Base-by-base conservation (phyloP, 345 rosid species). In the Capsella bursapastoris region DNA sequence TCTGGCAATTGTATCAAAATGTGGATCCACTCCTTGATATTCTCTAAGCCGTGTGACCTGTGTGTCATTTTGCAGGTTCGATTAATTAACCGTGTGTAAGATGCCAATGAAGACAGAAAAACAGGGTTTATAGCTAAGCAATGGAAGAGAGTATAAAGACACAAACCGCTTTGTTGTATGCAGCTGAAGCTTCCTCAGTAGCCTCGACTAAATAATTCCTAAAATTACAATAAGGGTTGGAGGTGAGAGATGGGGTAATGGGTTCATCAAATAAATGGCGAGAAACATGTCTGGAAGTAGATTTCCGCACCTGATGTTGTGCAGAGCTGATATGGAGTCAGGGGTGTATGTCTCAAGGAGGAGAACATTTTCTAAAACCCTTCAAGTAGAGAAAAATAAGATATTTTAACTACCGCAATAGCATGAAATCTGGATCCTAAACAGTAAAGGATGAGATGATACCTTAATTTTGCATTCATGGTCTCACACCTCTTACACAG, bases 21-120 rank as follows among this genome's bases (percentile, higher is more conserved):
- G 96, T 22, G 99, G 99, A 86, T 95, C 98, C 0, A 95, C 97
- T 12, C 99, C 99, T 72, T 89, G 97, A 78, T 95, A 95, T 72
- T 95, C 99, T n/a, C 90, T 87, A 29, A 95, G 98, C 59, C 98
- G 93, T 3, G 97, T 92, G 4, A 89, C 97, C 97, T 95, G 84
- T 63, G 37, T 0, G 53, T 70, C 29, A 62, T 67, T 51, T 28
- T 0, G 31, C 45, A 35, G 35, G 28, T 8, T 67, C 16, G 7
- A 34, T 78, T 51, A 67, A 7, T 22, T 44, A 34, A 51, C 51
- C 8, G 9, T 48, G 41, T 18, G 25, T 67, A 16, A 31, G 31
- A 34, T 18, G 14, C 47, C 48, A 14, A 64, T 0, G 38, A 55
- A 56, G 62, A 50, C 10, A 14, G 7, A 3, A 2, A 3, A 45